A percentile compares a stretch with the other conserved stretches of the same genome.
Evolutionary conservation across 2,329 filamentous ascomycete genomes (phyloP).

Genomic region (Teratosphaeria pseudoeucalypti): DNA sequence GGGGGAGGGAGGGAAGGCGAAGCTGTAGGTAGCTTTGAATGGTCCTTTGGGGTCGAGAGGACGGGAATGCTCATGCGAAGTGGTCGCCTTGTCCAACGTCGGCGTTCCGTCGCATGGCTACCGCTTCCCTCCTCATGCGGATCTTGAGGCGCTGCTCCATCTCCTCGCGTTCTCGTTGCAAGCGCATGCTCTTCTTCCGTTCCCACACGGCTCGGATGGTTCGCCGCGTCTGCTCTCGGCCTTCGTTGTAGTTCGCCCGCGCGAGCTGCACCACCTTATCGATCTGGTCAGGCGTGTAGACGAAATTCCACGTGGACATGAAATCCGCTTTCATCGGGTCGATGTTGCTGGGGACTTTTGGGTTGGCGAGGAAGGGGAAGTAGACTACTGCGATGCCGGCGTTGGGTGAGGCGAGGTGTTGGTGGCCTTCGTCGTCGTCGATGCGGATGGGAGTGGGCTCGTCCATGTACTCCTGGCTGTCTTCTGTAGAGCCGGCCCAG

Average conservation of each 20-base stretch:
- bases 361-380: conserved; percentile 78
- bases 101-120: conserved; percentile 10
- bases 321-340: conserved; percentile 76
- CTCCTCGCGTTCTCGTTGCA: conserved; percentile 40
- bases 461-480: conserved; percentile 31
- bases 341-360: conserved; percentile 60
- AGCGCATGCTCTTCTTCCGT: conserved; percentile 64
- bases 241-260: conserved; percentile 75
- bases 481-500: conserved; percentile 80
- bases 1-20: conserved; percentile 59
- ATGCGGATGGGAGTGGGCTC: conserved; percentile 7
- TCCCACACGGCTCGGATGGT: conserved; percentile 86
- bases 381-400: conserved; percentile 87
- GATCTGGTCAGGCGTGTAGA: conserved; percentile 84
- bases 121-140: conserved; percentile 22
- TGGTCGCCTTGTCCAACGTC: conserved; percentile 18
- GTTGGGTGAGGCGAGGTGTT: conserved; percentile 59
- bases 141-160: conserved; percentile 27
- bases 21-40: conserved; percentile 52
- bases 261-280: conserved; percentile 76
- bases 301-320: conserved; percentile 95
- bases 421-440: conserved; percentile 15
- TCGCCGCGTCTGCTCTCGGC: conserved; percentile 63
- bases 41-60: neutral
- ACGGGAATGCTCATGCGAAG: conserved; percentile 4